Evolutionary conservation across 768 basidiomycete genomes (phyloP).

Genomic region (Naematelia aurantialba): DNA sequence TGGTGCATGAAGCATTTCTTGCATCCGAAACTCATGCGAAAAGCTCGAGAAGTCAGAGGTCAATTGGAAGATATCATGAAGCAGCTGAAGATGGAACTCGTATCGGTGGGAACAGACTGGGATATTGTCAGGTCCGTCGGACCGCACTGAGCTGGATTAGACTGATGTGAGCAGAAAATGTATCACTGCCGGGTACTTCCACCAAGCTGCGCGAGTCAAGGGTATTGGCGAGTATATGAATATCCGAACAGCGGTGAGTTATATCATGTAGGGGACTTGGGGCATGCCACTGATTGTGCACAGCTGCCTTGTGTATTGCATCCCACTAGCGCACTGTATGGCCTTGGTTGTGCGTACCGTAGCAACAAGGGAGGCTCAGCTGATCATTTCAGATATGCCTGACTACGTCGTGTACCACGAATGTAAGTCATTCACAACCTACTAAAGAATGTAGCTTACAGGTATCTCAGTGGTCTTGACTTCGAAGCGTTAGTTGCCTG

Average conservation of each 20-base stretch:
- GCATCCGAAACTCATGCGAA: conserved; percentile 90
- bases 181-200: conserved; percentile 96
- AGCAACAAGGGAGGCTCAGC: conserved; percentile 9
- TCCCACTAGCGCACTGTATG: conserved; percentile 93
- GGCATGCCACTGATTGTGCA: not conserved
- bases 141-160: not conserved
- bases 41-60: conserved; percentile 87
- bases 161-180: conserved; percentile 66
- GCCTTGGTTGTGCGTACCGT: conserved; percentile 74
- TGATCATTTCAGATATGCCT: conserved; percentile 67
- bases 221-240: conserved; percentile 99
- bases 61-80: conserved; percentile 99
- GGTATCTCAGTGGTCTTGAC: conserved; percentile 65
- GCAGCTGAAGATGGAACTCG: conserved; percentile 90
- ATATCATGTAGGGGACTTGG: not conserved
- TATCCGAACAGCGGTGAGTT: conserved; percentile 71
- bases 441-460: conserved; percentile 15
- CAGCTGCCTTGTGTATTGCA: conserved; percentile 85
- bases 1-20: conserved; percentile 95
- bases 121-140: conserved; percentile 74
- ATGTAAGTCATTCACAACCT: conserved; percentile 41
- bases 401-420: conserved; percentile 97
- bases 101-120: conserved; percentile 91
- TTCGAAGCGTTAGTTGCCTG: conserved; percentile 58
- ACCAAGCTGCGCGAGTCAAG: conserved; percentile 95